Evolutionary conservation across 75 land plant genomes (phyloP), one percentile per base, ranked within the genome.

Genomic region (Cupressus sempervirens): DNA sequence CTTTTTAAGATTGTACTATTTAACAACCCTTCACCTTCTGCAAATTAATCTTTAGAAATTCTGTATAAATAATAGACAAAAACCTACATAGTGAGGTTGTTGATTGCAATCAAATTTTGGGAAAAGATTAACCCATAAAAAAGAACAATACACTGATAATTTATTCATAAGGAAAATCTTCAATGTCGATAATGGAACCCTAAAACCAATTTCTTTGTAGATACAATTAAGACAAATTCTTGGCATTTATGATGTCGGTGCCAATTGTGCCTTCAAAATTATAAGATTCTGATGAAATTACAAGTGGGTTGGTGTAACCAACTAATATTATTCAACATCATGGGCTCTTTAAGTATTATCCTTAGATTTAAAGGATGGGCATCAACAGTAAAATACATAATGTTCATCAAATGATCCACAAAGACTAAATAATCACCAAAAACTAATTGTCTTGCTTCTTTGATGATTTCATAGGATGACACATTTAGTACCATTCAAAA

Each of bases 251-350:
- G 87, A 56, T 58, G 38, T 92, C 76, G 16, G 79, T 77, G 0
- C 93, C 82, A 1, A 98, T 82, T 0, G 86, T 1, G 34, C 98
- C 99, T 12, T 87, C 84, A 35, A 98, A 88, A 12, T 85, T 52
- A 84, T 96, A 85, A 70, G 84, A 29, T 84, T 79, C 52, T 94
- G 85, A 53, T 20, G n/a, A 86, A 74, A 29, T 16, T 82, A 85
- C 70, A 38, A 40, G 58, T 46, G 14, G 58, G 13, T 8, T 83
- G 76, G n/a, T 43, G 58, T 11, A 86, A 56, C 41, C 53, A 34
- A 43, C 0, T 48, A 3, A 85, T 82, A 34, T 88, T 89, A 26
- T 40, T 80, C 15, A 96, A 85, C 14, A 74, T 48, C 10, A 86
- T 7, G 46, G 93, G 82, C 83, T 83, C 91, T 6, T 1, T 52